These are phyloP conservation scores for Albifimbria verrucaria DNA, from an alignment of 2,329 filamentous ascomycete species.

Conservation along the genomic window DNA sequence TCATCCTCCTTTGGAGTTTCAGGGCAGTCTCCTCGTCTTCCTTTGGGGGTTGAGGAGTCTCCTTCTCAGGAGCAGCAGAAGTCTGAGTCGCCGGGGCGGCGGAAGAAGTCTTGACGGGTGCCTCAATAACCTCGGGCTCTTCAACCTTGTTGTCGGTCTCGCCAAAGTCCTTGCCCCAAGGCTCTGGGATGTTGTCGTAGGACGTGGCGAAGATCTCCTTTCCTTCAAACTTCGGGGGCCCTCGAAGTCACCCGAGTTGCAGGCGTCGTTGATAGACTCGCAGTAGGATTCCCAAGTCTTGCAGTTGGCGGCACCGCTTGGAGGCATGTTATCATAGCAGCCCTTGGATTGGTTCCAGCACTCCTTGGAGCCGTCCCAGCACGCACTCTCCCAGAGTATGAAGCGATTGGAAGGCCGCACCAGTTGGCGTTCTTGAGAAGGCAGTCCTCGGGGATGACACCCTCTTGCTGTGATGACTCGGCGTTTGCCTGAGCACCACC, in stretches of 20 bases:
- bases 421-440: conserved; percentile 69
- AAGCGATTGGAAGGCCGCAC: conserved; percentile 60
- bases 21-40: neutral
- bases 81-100: neutral
- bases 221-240: conserved; percentile 46
- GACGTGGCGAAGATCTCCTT: conserved; percentile 25
- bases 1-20: neutral
- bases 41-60: neutral
- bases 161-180: neutral
- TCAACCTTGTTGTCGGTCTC: neutral
- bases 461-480: conserved; percentile 31
- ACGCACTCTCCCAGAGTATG: conserved; percentile 54
- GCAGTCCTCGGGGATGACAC: conserved; percentile 52
- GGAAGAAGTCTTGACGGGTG: neutral
- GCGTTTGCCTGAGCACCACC: conserved; percentile 9
- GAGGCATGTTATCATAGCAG: conserved; percentile 59
- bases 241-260: conserved; percentile 36
- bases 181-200: neutral
- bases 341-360: conserved; percentile 57
- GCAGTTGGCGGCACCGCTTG: conserved; percentile 60
- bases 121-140: too few species aligned
- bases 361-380: conserved; percentile 53
- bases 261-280: conserved; percentile 39
- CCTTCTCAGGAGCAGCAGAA: too few species aligned
- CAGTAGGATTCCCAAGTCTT: conserved; percentile 62